Conservation (phyloP, 495 filamentous ascomycete species). For the Geopyxis carbonaria region DNA sequence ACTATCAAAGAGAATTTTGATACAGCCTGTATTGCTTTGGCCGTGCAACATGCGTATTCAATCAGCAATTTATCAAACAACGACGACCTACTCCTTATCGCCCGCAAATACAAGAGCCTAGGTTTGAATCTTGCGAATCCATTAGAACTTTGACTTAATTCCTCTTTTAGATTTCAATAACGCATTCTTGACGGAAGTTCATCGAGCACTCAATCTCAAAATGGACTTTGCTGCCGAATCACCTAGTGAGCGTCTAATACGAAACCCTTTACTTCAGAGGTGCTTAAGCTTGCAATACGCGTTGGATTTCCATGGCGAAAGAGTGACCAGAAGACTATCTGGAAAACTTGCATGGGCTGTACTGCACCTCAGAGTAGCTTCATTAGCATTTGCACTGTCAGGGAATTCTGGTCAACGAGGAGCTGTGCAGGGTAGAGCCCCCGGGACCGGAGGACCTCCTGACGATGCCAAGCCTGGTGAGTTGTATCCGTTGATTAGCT, state of each 20-base stretch:
- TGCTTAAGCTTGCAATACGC: conserved; percentile 24
- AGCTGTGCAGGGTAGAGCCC: background rate
- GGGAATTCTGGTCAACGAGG: conserved; percentile 21
- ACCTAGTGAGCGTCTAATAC: conserved; percentile 18
- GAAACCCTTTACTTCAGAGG: conserved; percentile 21
- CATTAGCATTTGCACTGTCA: conserved; percentile 22
- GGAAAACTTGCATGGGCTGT: conserved; percentile 24
- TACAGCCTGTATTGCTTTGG: conserved; percentile 20
- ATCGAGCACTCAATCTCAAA: conserved; percentile 19
- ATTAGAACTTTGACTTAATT: no score
- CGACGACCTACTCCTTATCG: conserved; percentile 22
- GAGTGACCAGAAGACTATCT: conserved; percentile 14
- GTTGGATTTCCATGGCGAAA: conserved; percentile 23
- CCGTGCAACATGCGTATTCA: conserved; percentile 21
- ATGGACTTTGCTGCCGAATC: conserved; percentile 24
- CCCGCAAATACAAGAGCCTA: conserved; percentile 18
- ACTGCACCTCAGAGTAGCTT: conserved; percentile 22
- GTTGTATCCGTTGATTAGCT: no score
- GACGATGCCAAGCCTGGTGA: conserved; percentile 3
- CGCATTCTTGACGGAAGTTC: conserved; percentile 21
- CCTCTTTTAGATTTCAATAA: conserved; percentile 15
- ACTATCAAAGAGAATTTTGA: conserved; percentile 15
- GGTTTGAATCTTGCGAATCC: background rate
- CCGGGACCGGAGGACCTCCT: background rate
- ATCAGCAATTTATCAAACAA: conserved; percentile 25